Conservation (phyloP, 169 alveolate genomes). For the Eimeria brunetti region DNA sequence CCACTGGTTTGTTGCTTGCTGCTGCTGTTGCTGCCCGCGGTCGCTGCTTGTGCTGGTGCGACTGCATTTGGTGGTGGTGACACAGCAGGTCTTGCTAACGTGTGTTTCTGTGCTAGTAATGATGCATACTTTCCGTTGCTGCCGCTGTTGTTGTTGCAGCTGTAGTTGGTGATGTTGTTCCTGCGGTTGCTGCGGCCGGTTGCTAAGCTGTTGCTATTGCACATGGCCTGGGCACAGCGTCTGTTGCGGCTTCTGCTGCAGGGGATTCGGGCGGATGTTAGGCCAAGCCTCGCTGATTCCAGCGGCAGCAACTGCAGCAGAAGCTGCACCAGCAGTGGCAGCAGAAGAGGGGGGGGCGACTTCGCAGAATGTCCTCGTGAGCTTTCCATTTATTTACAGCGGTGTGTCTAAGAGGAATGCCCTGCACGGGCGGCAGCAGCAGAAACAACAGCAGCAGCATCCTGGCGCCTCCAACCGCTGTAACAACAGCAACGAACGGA, state of each 20-base stretch:
- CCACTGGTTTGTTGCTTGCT: background rate
- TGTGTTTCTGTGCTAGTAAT: too few species aligned
- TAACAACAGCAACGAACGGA: background rate
- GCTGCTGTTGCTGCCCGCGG: background rate
- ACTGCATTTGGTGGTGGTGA: background rate
- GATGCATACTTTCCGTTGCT: too few species aligned
- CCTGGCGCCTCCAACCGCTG: background rate
- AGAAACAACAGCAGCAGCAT: background rate
- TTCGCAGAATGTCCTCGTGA: background rate
- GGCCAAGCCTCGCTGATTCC: background rate
- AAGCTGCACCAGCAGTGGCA: too few species aligned
- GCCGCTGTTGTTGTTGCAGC: too few species aligned
- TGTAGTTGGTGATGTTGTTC: too few species aligned
- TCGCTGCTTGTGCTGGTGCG: background rate
- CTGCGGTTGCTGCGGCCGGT: too few species aligned
- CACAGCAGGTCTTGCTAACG: too few species aligned
- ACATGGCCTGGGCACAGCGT: too few species aligned
- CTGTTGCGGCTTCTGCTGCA: too few species aligned
- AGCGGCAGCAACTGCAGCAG: too few species aligned
- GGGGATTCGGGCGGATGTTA: conserved; percentile 13
- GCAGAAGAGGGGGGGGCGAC: background rate
- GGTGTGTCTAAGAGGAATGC: background rate
- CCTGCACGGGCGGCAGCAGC: conserved; percentile 28
- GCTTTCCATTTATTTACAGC: background rate
- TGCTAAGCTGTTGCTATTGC: too few species aligned